Evolutionary conservation across 2,329 filamentous ascomycete species (phyloP), one percentile per base, ranked within the genome.

Genomic region (Amauroascus niger): DNA sequence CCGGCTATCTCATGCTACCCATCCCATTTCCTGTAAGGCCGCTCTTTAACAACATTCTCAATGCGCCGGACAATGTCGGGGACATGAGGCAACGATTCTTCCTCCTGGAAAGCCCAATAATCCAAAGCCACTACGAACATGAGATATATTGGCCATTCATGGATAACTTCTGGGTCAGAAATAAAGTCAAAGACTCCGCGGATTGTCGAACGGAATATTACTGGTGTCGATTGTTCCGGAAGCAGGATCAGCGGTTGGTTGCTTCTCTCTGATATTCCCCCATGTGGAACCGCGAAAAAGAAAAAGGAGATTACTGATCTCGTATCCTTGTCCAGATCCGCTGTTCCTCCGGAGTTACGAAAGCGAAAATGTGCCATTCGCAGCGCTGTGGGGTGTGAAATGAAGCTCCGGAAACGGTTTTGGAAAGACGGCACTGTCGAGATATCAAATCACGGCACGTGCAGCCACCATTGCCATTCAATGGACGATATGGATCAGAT

Each of bases 171-270:
- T 53, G 51, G 51, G 51, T 53, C 13, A 44, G 51, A 20, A 53
- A 53, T 14, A 53, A 53, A 32, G 43, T 47, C 26, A 53, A 49
- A 13, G 51, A 53, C 16, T 53, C 51, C 9, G 35, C 43, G 18
- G 51, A 53, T 18, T 53, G 51, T 24, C 33, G 51, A 7, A 53
- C 51, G 13, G 51, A 53, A n/a, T 53, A 53, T 41, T 53, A 53
- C 37, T 53, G 51, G 51, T 53, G 51, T 26, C 32, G 51, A 24
- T 43, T 53, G 26, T 53, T 48, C n/a, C 24, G 51, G 35, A 53
- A 53, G 39, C 44, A 53, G n/a, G 51, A 53, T 37, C 51, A 47
- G 18, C 47, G 33, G 51, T 53, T 8, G 22, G 41, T 40, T 45
- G n/a, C n/a, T 16, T 30, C 41, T 30, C 13, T 13, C 11, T 22